Evolutionary conservation across 371 early-diverging fungal genomes (phyloP).

Genomic region (Fennellomyces sp.): DNA sequence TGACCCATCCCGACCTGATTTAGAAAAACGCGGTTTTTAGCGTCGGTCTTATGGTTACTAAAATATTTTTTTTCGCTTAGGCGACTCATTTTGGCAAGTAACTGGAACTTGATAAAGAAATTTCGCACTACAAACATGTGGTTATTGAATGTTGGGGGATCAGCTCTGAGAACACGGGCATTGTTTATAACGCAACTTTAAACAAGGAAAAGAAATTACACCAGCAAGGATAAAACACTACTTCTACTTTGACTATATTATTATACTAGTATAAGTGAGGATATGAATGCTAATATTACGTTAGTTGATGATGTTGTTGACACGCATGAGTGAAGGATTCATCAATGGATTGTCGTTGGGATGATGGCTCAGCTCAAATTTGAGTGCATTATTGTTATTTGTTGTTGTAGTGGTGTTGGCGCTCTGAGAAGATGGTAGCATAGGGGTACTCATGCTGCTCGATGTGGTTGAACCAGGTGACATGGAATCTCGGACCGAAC

Average conservation of each 20-base stretch:
- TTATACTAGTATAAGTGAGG: too few relatives aligned
- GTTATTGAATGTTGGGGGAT: too few relatives aligned
- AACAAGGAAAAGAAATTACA: neutral
- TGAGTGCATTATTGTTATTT: constrained; percentile 17
- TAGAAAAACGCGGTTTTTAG: too few relatives aligned
- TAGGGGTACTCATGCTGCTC: constrained; percentile 27
- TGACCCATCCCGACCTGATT: too few relatives aligned
- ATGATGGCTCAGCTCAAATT: constrained; percentile 21
- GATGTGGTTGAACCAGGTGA: constrained; percentile 33
- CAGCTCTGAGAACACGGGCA: too few relatives aligned
- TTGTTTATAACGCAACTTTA: neutral
- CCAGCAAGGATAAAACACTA: neutral
- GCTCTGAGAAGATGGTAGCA: constrained; percentile 18
- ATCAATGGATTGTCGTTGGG: constrained; percentile 7
- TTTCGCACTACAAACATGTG: too few relatives aligned
- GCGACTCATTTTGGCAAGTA: too few relatives aligned
- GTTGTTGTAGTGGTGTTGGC: constrained; percentile 9
- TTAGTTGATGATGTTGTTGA: constrained; percentile 38
- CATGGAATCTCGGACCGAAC: constrained; percentile 35
- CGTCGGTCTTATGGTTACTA: too few relatives aligned
- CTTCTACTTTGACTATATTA: too few relatives aligned
- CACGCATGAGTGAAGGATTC: constrained; percentile 41
- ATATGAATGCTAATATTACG: neutral
- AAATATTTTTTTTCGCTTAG: too few relatives aligned
- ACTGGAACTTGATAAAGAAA: too few relatives aligned